These are phyloP conservation scores for Solanum arcanum DNA, from an alignment of 257 asterid species.

Conservation along the genomic window DNA sequence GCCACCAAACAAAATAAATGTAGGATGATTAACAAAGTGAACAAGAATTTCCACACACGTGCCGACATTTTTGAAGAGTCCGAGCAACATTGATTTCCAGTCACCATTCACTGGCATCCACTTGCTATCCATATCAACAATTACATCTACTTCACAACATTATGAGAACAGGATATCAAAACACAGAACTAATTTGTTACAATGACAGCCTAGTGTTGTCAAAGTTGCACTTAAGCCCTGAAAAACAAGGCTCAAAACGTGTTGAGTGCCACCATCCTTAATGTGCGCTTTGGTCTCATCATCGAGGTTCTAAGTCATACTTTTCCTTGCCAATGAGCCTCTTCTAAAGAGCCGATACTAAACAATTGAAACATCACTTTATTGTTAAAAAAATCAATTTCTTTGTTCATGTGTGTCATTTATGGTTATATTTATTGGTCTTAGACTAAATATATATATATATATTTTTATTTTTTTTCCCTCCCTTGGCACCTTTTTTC, in stretches of 20 bases:
- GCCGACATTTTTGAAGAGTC: not conserved
- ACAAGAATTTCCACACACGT: not conserved
- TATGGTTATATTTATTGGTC: not conserved
- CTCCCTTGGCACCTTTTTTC: not conserved
- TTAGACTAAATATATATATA: not conserved
- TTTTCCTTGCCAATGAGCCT: not conserved
- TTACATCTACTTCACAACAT: not conserved
- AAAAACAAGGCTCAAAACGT: not conserved
- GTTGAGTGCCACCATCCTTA: not conserved
- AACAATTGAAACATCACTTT: not conserved
- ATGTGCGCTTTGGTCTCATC: not conserved
- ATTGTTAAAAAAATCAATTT: not conserved
- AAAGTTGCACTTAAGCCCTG: not conserved
- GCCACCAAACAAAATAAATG: constrained; percentile 5
- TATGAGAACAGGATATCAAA: not conserved
- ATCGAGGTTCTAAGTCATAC: not conserved
- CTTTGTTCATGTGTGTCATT: too few relatives aligned
- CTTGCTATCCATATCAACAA: not conserved
- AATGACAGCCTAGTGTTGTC: not conserved
- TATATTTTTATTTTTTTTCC: too few relatives aligned
- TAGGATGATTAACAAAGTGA: not conserved
- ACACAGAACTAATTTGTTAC: not conserved
- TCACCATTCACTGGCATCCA: not conserved
- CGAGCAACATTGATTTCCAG: not conserved
- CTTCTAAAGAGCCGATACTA: not conserved